Evolutionary conservation across 2,329 filamentous ascomycete species (phyloP).

Genomic region (Aspergillus intermedius): DNA sequence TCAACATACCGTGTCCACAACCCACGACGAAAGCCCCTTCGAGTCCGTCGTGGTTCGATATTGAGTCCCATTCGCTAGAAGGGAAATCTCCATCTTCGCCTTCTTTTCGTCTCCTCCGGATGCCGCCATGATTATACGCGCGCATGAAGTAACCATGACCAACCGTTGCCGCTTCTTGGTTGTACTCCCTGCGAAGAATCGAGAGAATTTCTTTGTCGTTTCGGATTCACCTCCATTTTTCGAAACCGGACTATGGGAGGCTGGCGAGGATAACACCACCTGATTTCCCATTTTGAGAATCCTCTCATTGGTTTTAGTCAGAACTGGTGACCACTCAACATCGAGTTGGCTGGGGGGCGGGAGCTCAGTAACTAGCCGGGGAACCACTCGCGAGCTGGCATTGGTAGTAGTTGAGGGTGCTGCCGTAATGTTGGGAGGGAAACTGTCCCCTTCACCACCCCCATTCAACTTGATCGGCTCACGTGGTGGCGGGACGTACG

Average conservation of each 20-base stretch:
- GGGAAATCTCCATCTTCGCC: conserved; percentile 83
- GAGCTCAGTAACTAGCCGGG: conserved; percentile 85
- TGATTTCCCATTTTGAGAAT: conserved; percentile 92
- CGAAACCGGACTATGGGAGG: conserved; percentile 65
- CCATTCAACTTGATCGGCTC: conserved; percentile 74
- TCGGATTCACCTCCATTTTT: conserved; percentile 65
- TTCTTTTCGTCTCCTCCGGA: conserved; percentile 94
- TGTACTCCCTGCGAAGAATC: conserved; percentile 86
- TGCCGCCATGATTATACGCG: conserved; percentile 80
- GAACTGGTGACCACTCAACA: conserved; percentile 95
- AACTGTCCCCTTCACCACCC: conserved; percentile 31
- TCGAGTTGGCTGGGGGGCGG: conserved; percentile 95
- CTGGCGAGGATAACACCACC: conserved; percentile 71
- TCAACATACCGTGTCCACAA: conserved; percentile 79
- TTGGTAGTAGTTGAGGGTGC: conserved; percentile 36
- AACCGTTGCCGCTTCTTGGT: conserved; percentile 89
- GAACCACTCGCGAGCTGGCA: conserved; percentile 53
- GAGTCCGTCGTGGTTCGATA: conserved; percentile 76
- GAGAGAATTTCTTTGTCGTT: conserved; percentile 72
- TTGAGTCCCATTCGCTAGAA: conserved; percentile 65
- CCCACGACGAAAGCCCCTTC: conserved; percentile 85
- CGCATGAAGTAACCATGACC: conserved; percentile 91
- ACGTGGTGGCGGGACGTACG: conserved; percentile 70
- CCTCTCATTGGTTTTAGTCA: conserved; percentile 84
- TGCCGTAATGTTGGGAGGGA: conserved; percentile 38